These are phyloP conservation scores for Paracoccidioides lutzii DNA, from an alignment of 2,329 filamentous ascomycete genomes.

Conservation along the genomic window DNA sequence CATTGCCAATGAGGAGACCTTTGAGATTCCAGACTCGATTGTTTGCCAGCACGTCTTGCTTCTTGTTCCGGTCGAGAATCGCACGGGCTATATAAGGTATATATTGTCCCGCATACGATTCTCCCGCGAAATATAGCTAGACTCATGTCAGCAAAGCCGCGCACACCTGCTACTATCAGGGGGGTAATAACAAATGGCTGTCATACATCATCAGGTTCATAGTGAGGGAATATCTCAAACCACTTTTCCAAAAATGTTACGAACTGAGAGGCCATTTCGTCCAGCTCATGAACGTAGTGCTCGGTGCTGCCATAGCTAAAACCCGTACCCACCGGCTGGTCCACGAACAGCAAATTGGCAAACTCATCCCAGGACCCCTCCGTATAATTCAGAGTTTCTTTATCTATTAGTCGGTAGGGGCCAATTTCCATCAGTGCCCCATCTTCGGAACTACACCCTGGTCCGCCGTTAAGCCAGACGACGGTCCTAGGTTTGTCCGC, in stretches of 20 bases:
- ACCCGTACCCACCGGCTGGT: conserved; percentile 91
- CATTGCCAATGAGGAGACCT: conserved; percentile 88
- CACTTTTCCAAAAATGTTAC: conserved; percentile 81
- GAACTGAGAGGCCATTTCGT: conserved; percentile 82
- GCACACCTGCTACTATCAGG: neutral
- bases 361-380: conserved; percentile 99
- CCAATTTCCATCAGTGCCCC: conserved; percentile 94
- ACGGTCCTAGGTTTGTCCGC: conserved; percentile 82
- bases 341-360: conserved; percentile 89
- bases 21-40: conserved; percentile 59
- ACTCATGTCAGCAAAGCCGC: neutral
- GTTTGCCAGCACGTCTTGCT: conserved; percentile 24
- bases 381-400: conserved; percentile 61
- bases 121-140: conserved; percentile 84
- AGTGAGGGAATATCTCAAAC: conserved; percentile 82
- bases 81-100: conserved; percentile 93
- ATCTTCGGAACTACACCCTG: conserved; percentile 94
- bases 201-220: conserved; percentile 79
- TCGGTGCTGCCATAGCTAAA: conserved; percentile 93
- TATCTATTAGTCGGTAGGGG: conserved; percentile 72
- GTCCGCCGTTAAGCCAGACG: conserved; percentile 93
- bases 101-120: conserved; percentile 93
- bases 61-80: conserved; percentile 76
- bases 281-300: conserved; percentile 70
- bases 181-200: neutral